phyloP scores from a whole-genome alignment of 1,139 yeast genomes.

The Taphrina deformans region DNA sequence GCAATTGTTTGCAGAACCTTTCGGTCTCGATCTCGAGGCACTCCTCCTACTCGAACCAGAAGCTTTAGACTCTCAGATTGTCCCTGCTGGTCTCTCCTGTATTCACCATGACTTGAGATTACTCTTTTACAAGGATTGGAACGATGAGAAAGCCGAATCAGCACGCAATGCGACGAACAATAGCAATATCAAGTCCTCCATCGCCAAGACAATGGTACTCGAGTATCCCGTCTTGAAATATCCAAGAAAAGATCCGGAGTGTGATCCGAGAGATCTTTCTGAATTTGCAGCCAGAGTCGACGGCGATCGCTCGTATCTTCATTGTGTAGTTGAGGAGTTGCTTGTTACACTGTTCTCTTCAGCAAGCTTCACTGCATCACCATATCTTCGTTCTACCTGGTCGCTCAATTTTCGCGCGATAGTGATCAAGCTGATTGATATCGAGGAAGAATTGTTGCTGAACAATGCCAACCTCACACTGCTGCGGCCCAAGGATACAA shows the following conservation, averaged over 20 bases:
- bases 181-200: background rate
- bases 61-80: background rate
- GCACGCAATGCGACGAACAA: background rate
- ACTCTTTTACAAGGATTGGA: constrained; percentile 23
- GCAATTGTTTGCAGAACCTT: background rate
- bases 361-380: background rate
- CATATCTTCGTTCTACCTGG: constrained; percentile 16
- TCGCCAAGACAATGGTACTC: constrained; percentile 23
- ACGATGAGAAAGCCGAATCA: constrained; percentile 1
- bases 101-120: constrained; percentile 3
- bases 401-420: constrained; percentile 3
- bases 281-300: constrained; percentile 7
- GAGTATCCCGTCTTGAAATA: background rate
- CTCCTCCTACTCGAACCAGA: background rate
- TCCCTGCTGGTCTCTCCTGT: background rate
- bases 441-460: constrained; percentile 2
- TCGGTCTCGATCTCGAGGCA: constrained; percentile 3
- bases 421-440: background rate
- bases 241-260: background rate
- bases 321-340: background rate
- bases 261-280: background rate
- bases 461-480: background rate
- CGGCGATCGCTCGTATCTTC: background rate
- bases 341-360: background rate
- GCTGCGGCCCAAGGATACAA: background rate